phyloP scores from a whole-genome alignment of 345 rosid species.

The Citrus australasica region DNA sequence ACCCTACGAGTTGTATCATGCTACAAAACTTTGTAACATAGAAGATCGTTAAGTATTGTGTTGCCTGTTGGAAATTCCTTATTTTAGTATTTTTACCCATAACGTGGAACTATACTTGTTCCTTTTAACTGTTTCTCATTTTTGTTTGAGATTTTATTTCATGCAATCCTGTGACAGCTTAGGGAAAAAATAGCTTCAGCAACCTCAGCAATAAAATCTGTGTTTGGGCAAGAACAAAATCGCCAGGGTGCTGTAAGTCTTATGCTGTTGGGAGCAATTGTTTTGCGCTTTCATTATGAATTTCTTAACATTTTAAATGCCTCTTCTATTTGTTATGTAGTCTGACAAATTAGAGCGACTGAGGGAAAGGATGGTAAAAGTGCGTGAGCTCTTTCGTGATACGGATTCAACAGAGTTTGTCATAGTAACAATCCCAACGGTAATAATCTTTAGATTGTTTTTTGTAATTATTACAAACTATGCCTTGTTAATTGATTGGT shows the following conservation, averaged over 20 bases:
- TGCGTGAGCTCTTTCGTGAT: conserved; percentile 91
- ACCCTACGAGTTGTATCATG: not conserved
- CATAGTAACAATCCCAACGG: conserved; percentile 94
- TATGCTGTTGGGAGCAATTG: conserved; percentile 11
- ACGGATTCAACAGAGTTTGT: conserved; percentile 89
- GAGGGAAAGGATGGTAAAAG: conserved; percentile 97
- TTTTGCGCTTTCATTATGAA: conserved; percentile 6
- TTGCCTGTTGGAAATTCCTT: not conserved
- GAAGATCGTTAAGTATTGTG: not conserved
- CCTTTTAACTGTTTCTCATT: not conserved
- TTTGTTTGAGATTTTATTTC: not conserved
- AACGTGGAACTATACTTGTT: not conserved
- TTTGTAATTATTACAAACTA: not conserved
- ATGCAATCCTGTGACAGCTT: conserved; percentile 48
- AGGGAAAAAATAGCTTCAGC: conserved; percentile 86
- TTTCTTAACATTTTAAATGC: not conserved
- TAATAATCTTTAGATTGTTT: conserved; percentile 23
- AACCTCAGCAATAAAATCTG: conserved; percentile 93
- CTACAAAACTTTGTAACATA: not conserved
- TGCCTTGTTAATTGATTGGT: not conserved
- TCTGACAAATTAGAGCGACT: conserved; percentile 79
- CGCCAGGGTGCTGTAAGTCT: conserved; percentile 62
- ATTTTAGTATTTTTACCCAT: not conserved
- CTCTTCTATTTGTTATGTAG: conserved; percentile 31
- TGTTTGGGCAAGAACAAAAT: conserved; percentile 77